Conservation (phyloP, 2,329 filamentous ascomycete species). For the Fusarium sp. region DNA sequence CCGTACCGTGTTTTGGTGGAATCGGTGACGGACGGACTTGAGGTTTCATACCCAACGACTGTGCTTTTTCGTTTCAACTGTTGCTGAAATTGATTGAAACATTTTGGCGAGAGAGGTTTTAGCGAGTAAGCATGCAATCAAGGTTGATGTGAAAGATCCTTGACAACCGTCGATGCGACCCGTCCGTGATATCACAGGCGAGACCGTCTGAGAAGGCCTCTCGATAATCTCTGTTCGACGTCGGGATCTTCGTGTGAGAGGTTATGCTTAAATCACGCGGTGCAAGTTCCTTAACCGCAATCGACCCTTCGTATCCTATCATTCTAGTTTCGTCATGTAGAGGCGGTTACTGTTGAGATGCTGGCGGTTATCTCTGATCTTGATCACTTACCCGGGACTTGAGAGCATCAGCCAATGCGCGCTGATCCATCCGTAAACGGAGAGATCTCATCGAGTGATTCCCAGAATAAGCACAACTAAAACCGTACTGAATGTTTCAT, state of each 20-base stretch:
- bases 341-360: background rate
- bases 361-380: background rate
- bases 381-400: conserved; percentile 31
- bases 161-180: background rate
- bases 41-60: background rate
- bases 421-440: background rate
- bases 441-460: background rate
- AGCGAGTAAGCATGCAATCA: conserved; percentile 33
- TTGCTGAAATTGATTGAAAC: background rate
- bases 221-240: background rate
- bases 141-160: conserved; percentile 18
- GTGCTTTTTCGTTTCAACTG: conserved; percentile 13
- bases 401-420: background rate
- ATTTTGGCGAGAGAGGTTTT: background rate
- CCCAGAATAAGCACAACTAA: background rate
- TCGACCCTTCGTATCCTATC: background rate
- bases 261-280: background rate
- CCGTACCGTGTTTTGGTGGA: conserved; percentile 19
- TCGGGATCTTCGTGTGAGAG: background rate
- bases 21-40: conserved; percentile 1
- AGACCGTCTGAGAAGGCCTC: background rate
- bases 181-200: background rate
- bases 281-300: background rate
- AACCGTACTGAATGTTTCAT: background rate
- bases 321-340: background rate